phyloP scores from a whole-genome alignment of 2,329 filamentous ascomycete species.

The Fusarium sp. region DNA sequence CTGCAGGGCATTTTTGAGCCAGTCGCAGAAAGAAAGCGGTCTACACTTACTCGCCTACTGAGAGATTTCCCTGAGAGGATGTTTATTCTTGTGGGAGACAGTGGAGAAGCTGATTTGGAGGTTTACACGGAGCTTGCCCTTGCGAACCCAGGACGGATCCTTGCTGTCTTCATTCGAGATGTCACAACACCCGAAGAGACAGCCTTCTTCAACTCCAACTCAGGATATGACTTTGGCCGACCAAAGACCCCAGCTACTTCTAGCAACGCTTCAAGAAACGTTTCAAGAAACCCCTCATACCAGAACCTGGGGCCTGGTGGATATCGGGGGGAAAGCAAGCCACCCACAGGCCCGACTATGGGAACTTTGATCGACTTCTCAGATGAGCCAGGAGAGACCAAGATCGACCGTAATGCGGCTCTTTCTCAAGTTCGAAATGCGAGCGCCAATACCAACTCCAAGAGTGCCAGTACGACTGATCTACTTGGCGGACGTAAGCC shows the following conservation, averaged over 20 bases:
- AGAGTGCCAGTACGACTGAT: constrained; percentile 44
- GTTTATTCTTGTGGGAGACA: constrained; percentile 94
- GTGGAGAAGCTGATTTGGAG: constrained; percentile 95
- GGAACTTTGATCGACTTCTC: constrained; percentile 71
- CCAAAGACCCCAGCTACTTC: constrained; percentile 42
- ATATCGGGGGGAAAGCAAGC: constrained; percentile 34
- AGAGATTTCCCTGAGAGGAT: constrained; percentile 88
- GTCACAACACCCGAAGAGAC: constrained; percentile 81
- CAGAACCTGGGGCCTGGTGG: constrained; percentile 39
- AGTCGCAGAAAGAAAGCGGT: constrained; percentile 92
- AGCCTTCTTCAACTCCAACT: constrained; percentile 85
- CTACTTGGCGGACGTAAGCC: constrained; percentile 46
- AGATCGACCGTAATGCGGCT: constrained; percentile 48
- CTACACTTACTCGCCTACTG: constrained; percentile 85
- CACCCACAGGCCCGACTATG: constrained; percentile 55
- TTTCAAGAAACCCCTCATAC: constrained; percentile 35
- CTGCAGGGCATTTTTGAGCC: constrained; percentile 98
- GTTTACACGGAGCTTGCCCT: constrained; percentile 95
- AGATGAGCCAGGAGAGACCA: constrained; percentile 58
- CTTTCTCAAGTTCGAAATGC: constrained; percentile 44
- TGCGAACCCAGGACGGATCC: constrained; percentile 82
- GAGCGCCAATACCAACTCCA: constrained; percentile 22
- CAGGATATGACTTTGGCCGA: constrained; percentile 51
- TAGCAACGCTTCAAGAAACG: constrained; percentile 38
- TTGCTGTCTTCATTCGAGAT: constrained; percentile 93